Base-by-base conservation (phyloP, 2,329 filamentous ascomycete genomes). In the Cercospora sojina region DNA sequence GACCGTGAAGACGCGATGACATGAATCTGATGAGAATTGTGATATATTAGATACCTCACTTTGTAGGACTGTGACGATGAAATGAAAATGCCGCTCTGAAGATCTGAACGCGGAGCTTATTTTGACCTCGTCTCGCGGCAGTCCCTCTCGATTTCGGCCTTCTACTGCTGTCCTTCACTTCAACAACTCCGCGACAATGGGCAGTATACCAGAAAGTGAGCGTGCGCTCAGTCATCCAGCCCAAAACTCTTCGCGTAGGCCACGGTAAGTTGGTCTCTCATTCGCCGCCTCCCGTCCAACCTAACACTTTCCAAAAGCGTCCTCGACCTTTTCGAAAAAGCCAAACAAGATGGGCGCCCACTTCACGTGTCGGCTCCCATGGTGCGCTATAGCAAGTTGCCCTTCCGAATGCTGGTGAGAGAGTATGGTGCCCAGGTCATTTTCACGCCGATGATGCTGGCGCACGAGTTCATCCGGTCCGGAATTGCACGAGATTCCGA, bases 361-460 rank as follows among this genome's bases (percentile, higher is more conserved):
- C 27, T 67, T 27, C 20, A 64, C 27, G 56, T 67, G 9, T 67
- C 61, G 0, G 65, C 65, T 3, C 65, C 65, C 3, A 67, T 67
- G 65, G 65, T 67, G 5, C 65, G 73, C 62, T 76, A 73, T 64
- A 72, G 68, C 31, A 73, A 90, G 84, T 83, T 91, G 49, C 88
- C 89, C 55, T 91, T 91, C 74, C 85, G 89, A 57, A 85, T 90
- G 71, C 88, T 89, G 0, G 86, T 88, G 3, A 83, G 87, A 68
- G 81, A 85, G 57, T 91, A 89, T 75, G 86, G 85, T 57, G 85
- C 86, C 16, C 88, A 91, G 75, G 76, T 91, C 6, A 87, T 85
- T 70, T 91, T 89, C 85, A 90, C 88, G 2, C 89, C 89, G 51
- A 91, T 91, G 89, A 82, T 83, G 64, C 73, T 79, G 8, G 77